phyloP scores from a whole-genome alignment of 768 basidiomycete genomes.

The Trametes sanguinea region DNA sequence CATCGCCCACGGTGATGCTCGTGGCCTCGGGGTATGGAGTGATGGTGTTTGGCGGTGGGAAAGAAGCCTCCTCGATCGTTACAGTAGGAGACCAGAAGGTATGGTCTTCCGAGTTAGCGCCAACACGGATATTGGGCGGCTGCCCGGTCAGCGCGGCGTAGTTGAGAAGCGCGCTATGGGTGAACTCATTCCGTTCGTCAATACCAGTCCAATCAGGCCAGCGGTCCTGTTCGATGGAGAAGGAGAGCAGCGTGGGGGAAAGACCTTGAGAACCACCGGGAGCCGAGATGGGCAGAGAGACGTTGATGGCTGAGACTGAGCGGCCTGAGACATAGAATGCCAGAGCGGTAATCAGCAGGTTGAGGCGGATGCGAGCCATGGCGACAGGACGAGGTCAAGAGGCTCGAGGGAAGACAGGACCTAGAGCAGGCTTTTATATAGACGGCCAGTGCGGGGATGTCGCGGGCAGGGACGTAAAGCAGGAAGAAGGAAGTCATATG shows the following conservation, averaged over 20 bases:
- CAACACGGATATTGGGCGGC: slow-evolving; percentile 58
- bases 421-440: not conserved
- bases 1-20: slow-evolving; percentile 58
- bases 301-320: slow-evolving; percentile 25
- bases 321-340: not conserved
- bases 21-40: slow-evolving; percentile 70
- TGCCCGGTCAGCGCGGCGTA: slow-evolving; percentile 51
- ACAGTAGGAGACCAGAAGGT: slow-evolving; percentile 54
- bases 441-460: not conserved
- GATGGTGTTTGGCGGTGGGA: slow-evolving; percentile 49
- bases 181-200: slow-evolving; percentile 53
- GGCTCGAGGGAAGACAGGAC: not conserved
- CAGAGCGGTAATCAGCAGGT: not conserved
- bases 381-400: not conserved
- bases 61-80: slow-evolving; percentile 45
- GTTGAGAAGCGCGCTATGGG: slow-evolving; percentile 61
- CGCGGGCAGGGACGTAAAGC: not conserved
- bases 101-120: slow-evolving; percentile 57
- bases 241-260: slow-evolving; percentile 52
- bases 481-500: slow-evolving; percentile 5
- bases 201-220: slow-evolving; percentile 71
- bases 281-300: slow-evolving; percentile 43
- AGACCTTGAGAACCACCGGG: slow-evolving; percentile 41
- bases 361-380: not conserved
- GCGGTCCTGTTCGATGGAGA: slow-evolving; percentile 71